These are phyloP conservation scores for Babesia bigemina DNA, from an alignment of 169 alveolate genomes.

Conservation along the genomic window DNA sequence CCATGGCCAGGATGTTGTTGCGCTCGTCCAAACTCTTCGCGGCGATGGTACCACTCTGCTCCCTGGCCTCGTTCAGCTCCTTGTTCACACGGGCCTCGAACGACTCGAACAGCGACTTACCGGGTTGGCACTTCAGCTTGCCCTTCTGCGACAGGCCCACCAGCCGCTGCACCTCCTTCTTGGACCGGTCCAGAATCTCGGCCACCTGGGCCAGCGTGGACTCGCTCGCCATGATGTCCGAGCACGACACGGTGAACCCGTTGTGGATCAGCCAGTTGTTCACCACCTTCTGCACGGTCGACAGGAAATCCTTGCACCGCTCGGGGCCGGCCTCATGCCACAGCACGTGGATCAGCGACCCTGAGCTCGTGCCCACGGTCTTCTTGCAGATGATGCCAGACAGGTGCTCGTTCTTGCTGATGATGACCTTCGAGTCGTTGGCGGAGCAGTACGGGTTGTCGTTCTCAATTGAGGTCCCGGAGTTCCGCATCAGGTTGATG, in stretches of 20 bases:
- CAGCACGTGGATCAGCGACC: conserved; percentile 95
- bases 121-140: conserved; percentile 97
- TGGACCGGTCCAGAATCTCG: conserved; percentile 85
- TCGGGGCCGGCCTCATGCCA: conserved; percentile 99
- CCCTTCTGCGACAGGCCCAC: conserved; percentile 93
- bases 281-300: conserved; percentile 93
- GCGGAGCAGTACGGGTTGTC: conserved; percentile 45
- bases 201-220: conserved; percentile 88
- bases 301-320: conserved; percentile 92
- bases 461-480: conserved; percentile 49
- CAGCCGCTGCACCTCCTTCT: conserved; percentile 83
- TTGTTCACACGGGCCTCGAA: conserved; percentile 96
- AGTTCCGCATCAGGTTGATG: conserved; percentile 63
- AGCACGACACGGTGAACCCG: conserved; percentile 98
- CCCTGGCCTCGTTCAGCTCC: conserved; percentile 95
- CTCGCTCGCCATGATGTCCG: conserved; percentile 96
- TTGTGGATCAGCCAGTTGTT: conserved; percentile 96
- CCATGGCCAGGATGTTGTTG: conserved; percentile 98
- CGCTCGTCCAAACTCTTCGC: conserved; percentile 90
- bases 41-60: conserved; percentile 88
- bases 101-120: conserved; percentile 96
- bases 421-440: conserved; percentile 84
- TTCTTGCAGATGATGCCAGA: conserved; percentile 96
- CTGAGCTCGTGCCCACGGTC: conserved; percentile 97
- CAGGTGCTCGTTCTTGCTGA: conserved; percentile 94